Percentiles rank a stretch among this genome's conserved stretches.
Evolutionary conservation across 352 stramenopile genomes (phyloP).

Genomic region (Phytopythium kandeliae): DNA sequence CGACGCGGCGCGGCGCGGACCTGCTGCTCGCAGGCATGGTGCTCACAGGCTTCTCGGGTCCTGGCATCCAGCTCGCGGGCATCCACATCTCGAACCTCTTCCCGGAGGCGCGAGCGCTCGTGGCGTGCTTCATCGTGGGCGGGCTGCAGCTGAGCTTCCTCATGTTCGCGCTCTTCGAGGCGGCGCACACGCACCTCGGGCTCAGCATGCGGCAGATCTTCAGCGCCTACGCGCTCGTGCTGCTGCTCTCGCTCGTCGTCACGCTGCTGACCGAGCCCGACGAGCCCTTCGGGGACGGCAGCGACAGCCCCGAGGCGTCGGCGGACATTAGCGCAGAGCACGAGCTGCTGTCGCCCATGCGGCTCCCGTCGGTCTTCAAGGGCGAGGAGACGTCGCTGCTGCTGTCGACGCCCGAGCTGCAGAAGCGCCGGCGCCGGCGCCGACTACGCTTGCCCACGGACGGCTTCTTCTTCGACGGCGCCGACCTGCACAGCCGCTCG

Average conservation of each 20-base stretch:
- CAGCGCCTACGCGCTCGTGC: conserved; percentile 34
- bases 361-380: conserved; percentile 49
- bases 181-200: conserved; percentile 32
- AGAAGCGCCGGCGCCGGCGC: conserved; percentile 21
- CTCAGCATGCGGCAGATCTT: conserved; percentile 46
- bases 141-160: conserved; percentile 68
- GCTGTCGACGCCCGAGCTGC: conserved; percentile 41
- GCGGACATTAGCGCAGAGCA: conserved; percentile 19
- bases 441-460: conserved; percentile 18
- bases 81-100: conserved; percentile 80
- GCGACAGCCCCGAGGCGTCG: neutral
- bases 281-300: conserved; percentile 26
- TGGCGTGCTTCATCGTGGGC: conserved; percentile 68
- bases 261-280: conserved; percentile 56
- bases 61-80: conserved; percentile 55
- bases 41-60: conserved; percentile 56
- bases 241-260: conserved; percentile 44
- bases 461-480: conserved; percentile 29
- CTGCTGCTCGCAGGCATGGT: conserved; percentile 57
- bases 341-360: conserved; percentile 50
- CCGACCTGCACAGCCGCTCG: conserved; percentile 40
- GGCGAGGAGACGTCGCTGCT: conserved; percentile 44
- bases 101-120: conserved; percentile 52
- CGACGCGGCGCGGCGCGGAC: conserved; percentile 21
- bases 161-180: conserved; percentile 60